A percentile compares a stretch with the other conserved stretches of the same genome.
phyloP scores from a whole-genome alignment of 2,329 filamentous ascomycete species.

The Sporothrix pseudoabietina region DNA sequence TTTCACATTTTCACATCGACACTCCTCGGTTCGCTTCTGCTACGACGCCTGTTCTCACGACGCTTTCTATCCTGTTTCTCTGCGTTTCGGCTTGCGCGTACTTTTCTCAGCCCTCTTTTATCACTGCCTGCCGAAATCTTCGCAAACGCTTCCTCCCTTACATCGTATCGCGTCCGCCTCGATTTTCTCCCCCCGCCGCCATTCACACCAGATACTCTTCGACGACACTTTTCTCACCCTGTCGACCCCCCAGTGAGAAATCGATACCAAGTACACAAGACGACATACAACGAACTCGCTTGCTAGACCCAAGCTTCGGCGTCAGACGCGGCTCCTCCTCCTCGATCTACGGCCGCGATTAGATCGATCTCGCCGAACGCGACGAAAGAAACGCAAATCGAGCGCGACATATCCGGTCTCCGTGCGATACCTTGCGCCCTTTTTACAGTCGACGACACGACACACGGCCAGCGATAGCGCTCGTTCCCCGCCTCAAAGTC shows the following conservation, averaged over 20 bases:
- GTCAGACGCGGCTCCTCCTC: constrained; percentile 16
- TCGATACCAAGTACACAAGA: neutral
- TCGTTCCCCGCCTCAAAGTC: neutral
- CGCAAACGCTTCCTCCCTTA: constrained; percentile 14
- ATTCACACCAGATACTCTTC: neutral
- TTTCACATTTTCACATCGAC: neutral
- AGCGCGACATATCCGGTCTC: neutral
- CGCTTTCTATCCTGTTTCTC: neutral
- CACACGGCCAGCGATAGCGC: constrained; percentile 8
- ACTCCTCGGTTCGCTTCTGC: neutral
- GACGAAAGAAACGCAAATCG: neutral
- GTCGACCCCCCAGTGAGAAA: neutral
- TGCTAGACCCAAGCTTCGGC: neutral
- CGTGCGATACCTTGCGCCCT: neutral
- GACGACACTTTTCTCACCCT: neutral
- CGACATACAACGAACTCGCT: neutral
- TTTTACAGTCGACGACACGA: neutral
- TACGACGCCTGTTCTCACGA: neutral
- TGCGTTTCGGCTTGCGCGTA: neutral
- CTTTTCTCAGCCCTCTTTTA: neutral
- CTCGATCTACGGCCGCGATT: neutral
- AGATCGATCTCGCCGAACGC: constrained; percentile 5
- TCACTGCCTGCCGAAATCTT: neutral
- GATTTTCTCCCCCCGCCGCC: neutral
- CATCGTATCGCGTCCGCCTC: constrained; percentile 17